phyloP scores from a whole-genome alignment of 73 alveolate species.

The Paramecium octaurelia region DNA sequence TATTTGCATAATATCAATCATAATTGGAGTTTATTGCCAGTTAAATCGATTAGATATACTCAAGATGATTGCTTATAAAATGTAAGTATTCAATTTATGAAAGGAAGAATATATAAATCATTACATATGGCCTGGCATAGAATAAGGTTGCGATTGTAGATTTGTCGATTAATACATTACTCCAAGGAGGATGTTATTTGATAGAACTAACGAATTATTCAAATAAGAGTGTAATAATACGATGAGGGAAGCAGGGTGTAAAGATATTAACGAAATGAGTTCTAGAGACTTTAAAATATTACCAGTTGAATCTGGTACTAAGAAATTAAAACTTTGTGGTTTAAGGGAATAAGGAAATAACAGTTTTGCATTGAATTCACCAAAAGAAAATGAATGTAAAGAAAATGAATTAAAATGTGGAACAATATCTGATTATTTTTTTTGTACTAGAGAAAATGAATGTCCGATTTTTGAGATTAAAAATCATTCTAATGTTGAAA shows the following conservation, averaged over 20 bases:
- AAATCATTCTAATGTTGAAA: not conserved
- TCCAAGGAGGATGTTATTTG: not conserved
- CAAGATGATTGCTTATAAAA: not conserved
- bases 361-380: not conserved
- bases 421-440: not conserved
- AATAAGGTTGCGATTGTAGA: not conserved
- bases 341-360: not conserved
- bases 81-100: not conserved
- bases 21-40: not conserved
- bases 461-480: not conserved
- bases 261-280: not conserved
- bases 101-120: not conserved
- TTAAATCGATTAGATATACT: not conserved
- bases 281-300: not conserved
- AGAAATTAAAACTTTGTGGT: not conserved
- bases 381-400: not conserved
- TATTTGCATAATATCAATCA: not conserved
- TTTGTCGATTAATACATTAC: not conserved
- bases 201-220: not conserved
- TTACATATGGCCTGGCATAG: not conserved
- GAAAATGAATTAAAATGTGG: not conserved
- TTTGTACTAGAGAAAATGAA: not conserved
- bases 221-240: not conserved
- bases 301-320: not conserved
- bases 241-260: not conserved